Percentiles rank a stretch among this genome's conserved stretches.
Conservation (phyloP, 352 stramenopile genomes). For the Pythium insidiosum region DNA sequence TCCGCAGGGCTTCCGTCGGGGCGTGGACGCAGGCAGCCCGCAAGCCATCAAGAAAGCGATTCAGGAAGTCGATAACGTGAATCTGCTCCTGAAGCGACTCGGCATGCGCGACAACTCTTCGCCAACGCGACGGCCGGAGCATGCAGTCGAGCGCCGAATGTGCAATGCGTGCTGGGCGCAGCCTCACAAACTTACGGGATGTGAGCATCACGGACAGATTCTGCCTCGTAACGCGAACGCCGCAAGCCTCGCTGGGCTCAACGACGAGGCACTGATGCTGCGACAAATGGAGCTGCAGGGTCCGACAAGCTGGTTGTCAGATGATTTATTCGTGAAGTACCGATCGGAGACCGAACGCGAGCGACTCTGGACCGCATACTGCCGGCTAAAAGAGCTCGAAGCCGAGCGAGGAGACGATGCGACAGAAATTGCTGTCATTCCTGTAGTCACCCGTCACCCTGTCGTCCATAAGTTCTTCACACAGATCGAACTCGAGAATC, state of each 20-base stretch:
- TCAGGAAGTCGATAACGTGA: constrained; percentile 66
- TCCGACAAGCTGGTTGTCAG: constrained; percentile 69
- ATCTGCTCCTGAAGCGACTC: constrained; percentile 58
- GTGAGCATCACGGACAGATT: constrained; percentile 46
- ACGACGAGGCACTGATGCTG: constrained; percentile 39
- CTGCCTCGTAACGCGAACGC: constrained; percentile 24
- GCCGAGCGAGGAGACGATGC: constrained; percentile 19
- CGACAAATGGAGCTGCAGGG: constrained; percentile 56
- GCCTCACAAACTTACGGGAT: constrained; percentile 48
- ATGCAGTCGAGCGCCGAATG: constrained; percentile 71
- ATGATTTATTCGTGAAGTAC: constrained; percentile 78
- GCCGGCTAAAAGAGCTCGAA: constrained; percentile 27
- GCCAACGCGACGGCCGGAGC: constrained; percentile 34
- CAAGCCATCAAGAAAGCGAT: constrained; percentile 52
- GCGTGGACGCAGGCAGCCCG: constrained; percentile 4
- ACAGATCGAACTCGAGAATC: constrained; percentile 68
- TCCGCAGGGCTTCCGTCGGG: constrained; percentile 14
- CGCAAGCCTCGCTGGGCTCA: constrained; percentile 35
- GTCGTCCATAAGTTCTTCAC: constrained; percentile 46
- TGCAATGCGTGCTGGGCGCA: constrained; percentile 72
- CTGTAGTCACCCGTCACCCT: constrained; percentile 58
- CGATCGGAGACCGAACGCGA: constrained; percentile 67
- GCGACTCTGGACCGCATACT: constrained; percentile 39
- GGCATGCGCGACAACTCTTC: constrained; percentile 38
- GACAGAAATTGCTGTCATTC: constrained; percentile 26